Evolutionary conservation across 2,329 filamentous ascomycete genomes (phyloP), one percentile per base, ranked within the genome.

Genomic region (Fusarium goolgardi): DNA sequence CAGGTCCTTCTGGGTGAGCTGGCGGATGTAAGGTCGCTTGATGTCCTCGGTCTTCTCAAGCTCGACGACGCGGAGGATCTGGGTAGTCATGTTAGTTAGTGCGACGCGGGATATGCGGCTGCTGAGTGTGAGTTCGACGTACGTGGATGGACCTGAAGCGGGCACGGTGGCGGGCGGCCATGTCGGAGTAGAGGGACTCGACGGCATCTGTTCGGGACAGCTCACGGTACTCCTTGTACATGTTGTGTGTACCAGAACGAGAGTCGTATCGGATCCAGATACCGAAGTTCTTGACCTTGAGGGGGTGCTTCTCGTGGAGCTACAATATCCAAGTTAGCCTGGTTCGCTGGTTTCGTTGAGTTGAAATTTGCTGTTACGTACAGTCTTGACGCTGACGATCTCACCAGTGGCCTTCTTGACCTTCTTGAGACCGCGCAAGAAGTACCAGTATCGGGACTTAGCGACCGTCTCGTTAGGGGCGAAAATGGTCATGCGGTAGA

Each of bases 201-300:
- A 98, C 95, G 75, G 96, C 96, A 76, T 96, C 95, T 80, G 91
- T 92, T 84, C 96, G 90, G 82, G 92, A 95, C 89, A 98, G 92
- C 89, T 98, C 96, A 82, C 96, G 93, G 92, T 97, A 98, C 91
- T 99, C 96, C 91, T 98, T 98, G 93, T 99, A 99, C 96, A 99
- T 99, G 92, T 99, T 99, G 94, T 99, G 96, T 79, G 96, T 99
- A 79, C 96, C 96, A 78, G 96, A 98, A 85, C 96, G 95, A 71
- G 96, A 99, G 87, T 99, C 95, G 88, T 99, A 99, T 82, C 96
- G 94, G 86, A 99, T 91, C 96, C 96, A 99, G 90, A 99, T 91
- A 83, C 96, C 96, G 83, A 99, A 98, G 92, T 97, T 99, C 94
- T 99, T 99, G 90, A 99, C 94, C 89, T 97, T 97, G 81, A 94